Conservation (phyloP, 2,329 filamentous ascomycete genomes). For the Calonectria ilicicola region DNA sequence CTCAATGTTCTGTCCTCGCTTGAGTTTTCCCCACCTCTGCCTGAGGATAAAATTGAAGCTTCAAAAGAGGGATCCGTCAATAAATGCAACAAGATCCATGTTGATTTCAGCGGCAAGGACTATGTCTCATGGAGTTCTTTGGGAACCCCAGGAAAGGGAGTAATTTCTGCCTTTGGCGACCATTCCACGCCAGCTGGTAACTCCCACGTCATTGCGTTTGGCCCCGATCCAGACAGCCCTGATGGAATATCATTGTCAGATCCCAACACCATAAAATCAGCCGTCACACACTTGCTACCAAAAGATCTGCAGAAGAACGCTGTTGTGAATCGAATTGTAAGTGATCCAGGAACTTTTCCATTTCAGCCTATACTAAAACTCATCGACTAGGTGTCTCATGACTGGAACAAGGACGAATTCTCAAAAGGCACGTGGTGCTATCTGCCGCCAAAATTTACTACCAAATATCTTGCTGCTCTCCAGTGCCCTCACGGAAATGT, state of each 20-base stretch:
- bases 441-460: neutral
- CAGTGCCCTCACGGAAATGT: constrained; percentile 13
- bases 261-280: neutral
- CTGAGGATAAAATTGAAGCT: neutral
- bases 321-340: constrained; percentile 6
- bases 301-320: neutral
- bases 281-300: neutral
- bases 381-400: neutral
- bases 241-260: neutral
- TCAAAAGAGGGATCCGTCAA: constrained; percentile 1
- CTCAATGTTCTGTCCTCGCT: constrained; percentile 7
- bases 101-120: constrained; percentile 8
- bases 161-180: constrained; percentile 17
- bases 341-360: neutral
- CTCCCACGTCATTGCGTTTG: constrained; percentile 15
- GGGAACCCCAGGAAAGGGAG: neutral
- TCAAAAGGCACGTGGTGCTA: constrained; percentile 15
- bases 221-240: neutral
- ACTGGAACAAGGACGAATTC: constrained; percentile 19
- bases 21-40: constrained; percentile 14
- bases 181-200: constrained; percentile 3
- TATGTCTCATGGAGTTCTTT: constrained; percentile 14
- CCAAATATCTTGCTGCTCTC: constrained; percentile 11
- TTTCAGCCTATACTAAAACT: neutral
- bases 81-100: constrained; percentile 17